These are phyloP conservation scores for Geoglossum cookeanum DNA, from an alignment of 2,329 filamentous ascomycete genomes.

Conservation along the genomic window DNA sequence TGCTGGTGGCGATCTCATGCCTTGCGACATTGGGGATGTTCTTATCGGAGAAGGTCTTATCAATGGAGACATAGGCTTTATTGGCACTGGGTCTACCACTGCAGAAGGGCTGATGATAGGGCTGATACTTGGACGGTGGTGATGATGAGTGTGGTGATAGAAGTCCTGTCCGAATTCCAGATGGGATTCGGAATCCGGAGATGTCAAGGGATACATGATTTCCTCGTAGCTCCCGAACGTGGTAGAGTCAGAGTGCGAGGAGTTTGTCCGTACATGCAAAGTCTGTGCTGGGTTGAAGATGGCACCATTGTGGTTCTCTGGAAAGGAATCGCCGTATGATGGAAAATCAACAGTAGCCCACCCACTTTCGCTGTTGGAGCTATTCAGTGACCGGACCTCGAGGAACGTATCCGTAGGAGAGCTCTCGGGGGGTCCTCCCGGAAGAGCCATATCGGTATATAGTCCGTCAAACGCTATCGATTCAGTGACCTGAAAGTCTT, in stretches of 20 bases:
- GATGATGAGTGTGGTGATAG: conserved; percentile 32
- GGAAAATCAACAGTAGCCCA: conserved; percentile 69
- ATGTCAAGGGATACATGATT: conserved; percentile 61
- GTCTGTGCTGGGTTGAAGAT: conserved; percentile 90
- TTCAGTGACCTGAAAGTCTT: conserved; percentile 52
- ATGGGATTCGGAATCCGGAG: conserved; percentile 60
- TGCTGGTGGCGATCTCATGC: conserved; percentile 40
- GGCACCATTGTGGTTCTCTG: conserved; percentile 33
- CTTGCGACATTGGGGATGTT: conserved; percentile 3
- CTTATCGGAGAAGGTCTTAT: not conserved
- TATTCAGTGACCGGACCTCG: conserved; percentile 65
- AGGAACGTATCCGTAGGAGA: conserved; percentile 66
- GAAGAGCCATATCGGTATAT: conserved; percentile 16
- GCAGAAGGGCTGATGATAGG: conserved; percentile 2
- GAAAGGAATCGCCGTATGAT: conserved; percentile 47
- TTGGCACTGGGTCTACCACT: not conserved
- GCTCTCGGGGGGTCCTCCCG: conserved; percentile 24
- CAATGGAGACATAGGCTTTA: not conserved
- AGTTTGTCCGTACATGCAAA: conserved; percentile 68
- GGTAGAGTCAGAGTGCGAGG: conserved; percentile 54
- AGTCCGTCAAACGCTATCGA: conserved; percentile 38
- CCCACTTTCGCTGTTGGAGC: conserved; percentile 66
- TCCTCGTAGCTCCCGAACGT: conserved; percentile 67
- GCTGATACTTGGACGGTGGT: conserved; percentile 2
- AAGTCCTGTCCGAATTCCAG: conserved; percentile 37